These are phyloP conservation scores for Apiospora aurea DNA, from an alignment of 2,329 filamentous ascomycete species.

Conservation along the genomic window DNA sequence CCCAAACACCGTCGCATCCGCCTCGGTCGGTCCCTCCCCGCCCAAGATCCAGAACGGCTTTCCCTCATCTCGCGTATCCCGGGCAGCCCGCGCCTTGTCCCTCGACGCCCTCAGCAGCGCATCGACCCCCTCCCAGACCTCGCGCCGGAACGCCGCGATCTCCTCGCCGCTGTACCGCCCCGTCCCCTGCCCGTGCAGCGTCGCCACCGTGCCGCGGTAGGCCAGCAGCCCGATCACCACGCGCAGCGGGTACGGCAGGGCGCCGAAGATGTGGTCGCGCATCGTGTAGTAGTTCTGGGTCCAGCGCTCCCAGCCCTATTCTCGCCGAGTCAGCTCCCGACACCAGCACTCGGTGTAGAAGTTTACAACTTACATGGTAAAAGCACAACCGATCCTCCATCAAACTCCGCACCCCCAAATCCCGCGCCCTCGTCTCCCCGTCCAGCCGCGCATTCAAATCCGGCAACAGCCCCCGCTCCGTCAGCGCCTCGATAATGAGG, in stretches of 20 bases:
- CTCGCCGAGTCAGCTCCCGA: too few relatives aligned
- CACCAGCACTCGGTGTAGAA: too few relatives aligned
- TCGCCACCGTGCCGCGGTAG: conserved; percentile 50
- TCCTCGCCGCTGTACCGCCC: conserved; percentile 58
- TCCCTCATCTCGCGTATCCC: too few relatives aligned
- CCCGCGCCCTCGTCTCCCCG: conserved; percentile 49
- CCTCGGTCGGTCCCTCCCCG: conserved; percentile 60
- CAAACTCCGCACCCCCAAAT: conserved; percentile 60
- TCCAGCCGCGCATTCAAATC: conserved; percentile 57
- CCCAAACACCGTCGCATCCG: conserved; percentile 63
- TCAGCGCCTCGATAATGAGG: conserved; percentile 59
- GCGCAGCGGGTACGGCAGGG: conserved; percentile 59
- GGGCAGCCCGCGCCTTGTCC: conserved; percentile 20
- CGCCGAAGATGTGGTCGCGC: conserved; percentile 57
- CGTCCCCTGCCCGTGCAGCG: conserved; percentile 64
- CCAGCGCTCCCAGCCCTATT: conserved; percentile 64
- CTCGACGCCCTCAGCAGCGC: conserved; percentile 51
- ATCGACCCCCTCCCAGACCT: conserved; percentile 63
- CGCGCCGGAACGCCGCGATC: conserved; percentile 49
- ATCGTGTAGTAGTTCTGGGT: conserved; percentile 64
- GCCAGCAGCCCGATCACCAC: conserved; percentile 58
- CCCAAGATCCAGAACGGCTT: conserved; percentile 65
- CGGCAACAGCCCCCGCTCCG: conserved; percentile 47
- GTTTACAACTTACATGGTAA: conserved; percentile 57
- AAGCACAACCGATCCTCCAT: conserved; percentile 69